A percentile compares a stretch with the other conserved stretches of the same genome.
These are phyloP conservation scores for Pseudozyma pruni DNA, from an alignment of 1,284 basidiomycete species.

Conservation along the genomic window DNA sequence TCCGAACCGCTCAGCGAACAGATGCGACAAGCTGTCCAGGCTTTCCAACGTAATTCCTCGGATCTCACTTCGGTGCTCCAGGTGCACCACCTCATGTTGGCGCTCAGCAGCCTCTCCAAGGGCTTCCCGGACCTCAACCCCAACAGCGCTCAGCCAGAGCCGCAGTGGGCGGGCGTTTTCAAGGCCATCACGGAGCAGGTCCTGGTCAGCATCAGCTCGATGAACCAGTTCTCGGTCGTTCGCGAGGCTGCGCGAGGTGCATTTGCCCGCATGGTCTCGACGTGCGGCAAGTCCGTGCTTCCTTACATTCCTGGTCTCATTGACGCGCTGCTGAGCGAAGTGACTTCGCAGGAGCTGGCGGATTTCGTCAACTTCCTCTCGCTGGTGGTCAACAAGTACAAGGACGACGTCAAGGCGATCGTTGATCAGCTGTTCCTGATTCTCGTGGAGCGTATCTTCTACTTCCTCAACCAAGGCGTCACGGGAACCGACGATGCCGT, in stretches of 20 bases:
- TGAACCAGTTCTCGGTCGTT: slow-evolving; percentile 87
- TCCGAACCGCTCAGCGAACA: slow-evolving; percentile 84
- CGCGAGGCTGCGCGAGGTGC: slow-evolving; percentile 86
- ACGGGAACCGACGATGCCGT: slow-evolving; percentile 90
- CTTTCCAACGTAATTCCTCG: slow-evolving; percentile 60
- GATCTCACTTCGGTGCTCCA: slow-evolving; percentile 82
- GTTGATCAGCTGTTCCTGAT: slow-evolving; percentile 90
- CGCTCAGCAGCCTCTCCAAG: slow-evolving; percentile 92
- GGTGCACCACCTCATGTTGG: slow-evolving; percentile 95
- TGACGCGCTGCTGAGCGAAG: slow-evolving; percentile 85
- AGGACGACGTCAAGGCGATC: slow-evolving; percentile 84
- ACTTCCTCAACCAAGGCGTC: slow-evolving; percentile 82
- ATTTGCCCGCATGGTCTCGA: slow-evolving; percentile 90
- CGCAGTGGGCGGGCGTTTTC: slow-evolving; percentile 83
- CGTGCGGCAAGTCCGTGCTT: slow-evolving; percentile 81
- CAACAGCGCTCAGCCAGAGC: slow-evolving; percentile 72
- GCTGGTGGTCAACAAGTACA: slow-evolving; percentile 88
- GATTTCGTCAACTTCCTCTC: slow-evolving; percentile 96
- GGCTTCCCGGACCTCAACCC: slow-evolving; percentile 79
- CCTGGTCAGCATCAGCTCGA: slow-evolving; percentile 83
- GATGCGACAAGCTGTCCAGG: slow-evolving; percentile 77
- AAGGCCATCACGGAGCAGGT: slow-evolving; percentile 88
- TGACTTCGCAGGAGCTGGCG: slow-evolving; percentile 89
- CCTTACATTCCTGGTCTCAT: slow-evolving; percentile 85
- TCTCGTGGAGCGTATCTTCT: slow-evolving; percentile 83